Evolutionary conservation across 1,139 yeast genomes (phyloP), one percentile per base, ranked within the genome.

Genomic region (Blastobotrys apis): DNA sequence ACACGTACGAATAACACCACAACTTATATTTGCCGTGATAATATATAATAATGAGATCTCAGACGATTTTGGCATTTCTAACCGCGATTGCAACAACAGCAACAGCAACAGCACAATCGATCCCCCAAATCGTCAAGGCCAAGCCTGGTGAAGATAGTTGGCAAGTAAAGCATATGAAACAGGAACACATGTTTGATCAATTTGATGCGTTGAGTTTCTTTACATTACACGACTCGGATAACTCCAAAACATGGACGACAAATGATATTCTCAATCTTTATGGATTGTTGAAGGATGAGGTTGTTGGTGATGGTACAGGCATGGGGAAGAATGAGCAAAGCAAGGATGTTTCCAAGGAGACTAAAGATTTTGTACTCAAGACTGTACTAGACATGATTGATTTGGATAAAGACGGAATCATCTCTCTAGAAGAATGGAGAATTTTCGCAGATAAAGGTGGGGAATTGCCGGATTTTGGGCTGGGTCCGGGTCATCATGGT

Each of bases 401-500:
- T 62, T 65, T 71, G 0, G 69, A 86, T 58, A 64, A 71, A n/a
- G 90, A 88, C 59, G 84, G 84, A 0, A 67, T 66, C 40, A 73
- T 90, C 12, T 68, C 80, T 9, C 65, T 77, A 43, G 80, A 80
- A 15, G 97, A 88, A 60, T 92, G 90, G 82, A 59, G 78, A 39
- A 65, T 67, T n/a, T 90, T 77, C 65, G 72, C 76, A 6, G 64
- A 64, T 2, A 65, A 64, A 6, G 94, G 94, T 4, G 83, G 84
- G 1, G 77, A 77, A 52, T 75, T 92, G 59, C 97, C 97, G 1
- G 97, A 92, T 63, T 80, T 88, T 62, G 95, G 96, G 6, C 81
- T 82, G 51, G 97, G 97, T 17, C 92, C 86, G n/a, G 97, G 98
- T 15, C 97, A 90, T 61, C 97, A 90, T 66, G 83, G 90, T 41